Evolutionary conservation across 106 monocot genomes (phyloP), one percentile per base, ranked within the genome.

Genomic region (Acanthochlamys bracteata): DNA sequence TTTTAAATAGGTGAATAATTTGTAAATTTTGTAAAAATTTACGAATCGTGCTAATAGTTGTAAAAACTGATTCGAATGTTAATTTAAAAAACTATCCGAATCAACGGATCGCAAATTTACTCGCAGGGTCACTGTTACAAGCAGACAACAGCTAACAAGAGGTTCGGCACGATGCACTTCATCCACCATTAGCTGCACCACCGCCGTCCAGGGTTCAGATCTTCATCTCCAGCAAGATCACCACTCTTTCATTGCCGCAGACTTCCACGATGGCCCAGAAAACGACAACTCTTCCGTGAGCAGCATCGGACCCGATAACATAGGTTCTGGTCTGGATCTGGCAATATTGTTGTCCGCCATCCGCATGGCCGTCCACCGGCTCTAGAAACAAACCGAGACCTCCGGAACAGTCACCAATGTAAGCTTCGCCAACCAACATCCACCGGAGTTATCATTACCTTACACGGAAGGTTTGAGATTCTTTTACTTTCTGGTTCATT

Each of bases 401-500:
- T 1, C 77, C 77, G 77, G 77, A 51, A 63, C 67, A 15, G 77
- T 78, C 24, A 47, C 77, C 19, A 71, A 78, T 61, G 77, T 78
- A 42, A 72, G 39, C 61, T 78, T 27, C 71, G 77, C 1, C 77
- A 72, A 66, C 77, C 77, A 20, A 71, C 72, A 15, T 53, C 67
- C 12, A 67, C 67, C 0, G 69, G 56, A 16, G 66, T 71, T 0
- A 59, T 72, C 27, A 66, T 71, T 41, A 67, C 67, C 11, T 53
- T 78, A 17, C 77, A 71, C 52, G 69, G 76, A 6, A 55, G 70
- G n/a, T 76, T 70, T 52, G 76, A 76, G 69, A 76, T 76, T 25
- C 77, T 78, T n/a, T 78, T 71, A 9, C 67, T 78, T 24, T 78
- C 71, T 14, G 77, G 77, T 1, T 78, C 77, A 3, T 78, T 78